Evolutionary conservation across 2,329 filamentous ascomycete genomes (phyloP), one percentile per base, ranked within the genome.

Genomic region (Phialophora expanda): DNA sequence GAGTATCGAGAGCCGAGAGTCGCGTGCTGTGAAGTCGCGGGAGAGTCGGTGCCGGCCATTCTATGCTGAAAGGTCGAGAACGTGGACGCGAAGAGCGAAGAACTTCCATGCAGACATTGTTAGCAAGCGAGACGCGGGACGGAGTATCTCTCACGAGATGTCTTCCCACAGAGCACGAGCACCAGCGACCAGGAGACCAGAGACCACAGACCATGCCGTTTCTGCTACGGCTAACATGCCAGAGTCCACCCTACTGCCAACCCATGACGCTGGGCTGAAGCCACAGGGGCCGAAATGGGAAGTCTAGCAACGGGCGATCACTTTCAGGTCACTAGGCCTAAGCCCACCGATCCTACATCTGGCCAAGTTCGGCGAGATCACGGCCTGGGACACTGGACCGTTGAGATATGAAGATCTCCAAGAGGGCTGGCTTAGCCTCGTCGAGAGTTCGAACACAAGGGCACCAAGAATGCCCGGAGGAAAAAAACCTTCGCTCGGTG

Each of bases 201-300:
- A 44, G 38, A n/a, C 38, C 38, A 44, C 38, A 44, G 9, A 30
- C 41, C 53, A 56, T 62, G 60, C 60, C 50, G 51, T 38, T 51
- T 61, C 48, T 32, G 58, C 46, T 20, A 6, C 14, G 46, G 28
- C 28, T 34, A 9, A 20, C 20, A 22, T 12, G 48, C 34, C 12
- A 9, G 44, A 34, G 20, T 51, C 57, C 59, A 61, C 59, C 32
- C 3, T 55, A 12, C 50, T 26, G 44, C 32, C 8, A 12, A 8
- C 38, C 63, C 28, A 65, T 65, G 57, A 56, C 58, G 63, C 51
- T 54, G 61, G 63, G 57, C 57, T 53, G 34, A 57, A 65, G 63
- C 63, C 63, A 65, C 56, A 61, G 51, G 58, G 58, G 57, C 41
- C 20, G 20, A 28, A 54, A 57, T 24, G 34, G 48, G 56, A 58